A percentile compares a stretch with the other conserved stretches of the same genome.
These are phyloP conservation scores for Zostera marina DNA, from an alignment of 116 monocot genomes.

Conservation along the genomic window DNA sequence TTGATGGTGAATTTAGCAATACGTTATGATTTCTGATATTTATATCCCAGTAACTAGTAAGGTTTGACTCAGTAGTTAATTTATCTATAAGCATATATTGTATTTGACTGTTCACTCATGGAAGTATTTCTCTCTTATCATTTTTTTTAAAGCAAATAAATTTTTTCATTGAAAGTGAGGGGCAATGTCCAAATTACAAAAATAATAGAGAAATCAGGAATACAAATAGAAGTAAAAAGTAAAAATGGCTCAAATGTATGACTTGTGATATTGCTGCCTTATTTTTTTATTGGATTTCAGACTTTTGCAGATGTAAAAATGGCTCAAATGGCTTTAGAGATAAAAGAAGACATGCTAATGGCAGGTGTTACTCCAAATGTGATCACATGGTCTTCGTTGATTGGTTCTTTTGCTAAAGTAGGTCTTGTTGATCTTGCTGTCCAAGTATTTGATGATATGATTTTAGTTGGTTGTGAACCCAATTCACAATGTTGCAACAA, in stretches of 20 bases:
- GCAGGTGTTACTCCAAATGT: constrained; percentile 57
- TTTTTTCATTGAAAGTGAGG: too few relatives aligned
- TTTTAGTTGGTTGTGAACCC: constrained; percentile 58
- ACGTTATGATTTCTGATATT: not conserved
- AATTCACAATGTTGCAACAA: constrained; percentile 73
- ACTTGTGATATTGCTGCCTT: not conserved
- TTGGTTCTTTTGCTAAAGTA: constrained; percentile 59
- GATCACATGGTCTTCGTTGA: constrained; percentile 70
- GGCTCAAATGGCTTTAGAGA: constrained; percentile 63
- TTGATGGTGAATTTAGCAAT: not conserved
- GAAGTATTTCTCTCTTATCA: too few relatives aligned
- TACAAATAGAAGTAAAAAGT: too few relatives aligned
- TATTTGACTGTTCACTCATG: too few relatives aligned
- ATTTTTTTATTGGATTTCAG: constrained; percentile 16
- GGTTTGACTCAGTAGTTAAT: too few relatives aligned
- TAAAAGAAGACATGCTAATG: constrained; percentile 68
- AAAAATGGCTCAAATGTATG: too few relatives aligned
- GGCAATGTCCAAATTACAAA: too few relatives aligned
- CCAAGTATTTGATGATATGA: constrained; percentile 75
- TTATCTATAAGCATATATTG: too few relatives aligned
- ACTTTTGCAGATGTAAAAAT: constrained; percentile 79
- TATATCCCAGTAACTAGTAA: too few relatives aligned
- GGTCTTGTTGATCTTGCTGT: constrained; percentile 47
- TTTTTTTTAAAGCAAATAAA: too few relatives aligned
- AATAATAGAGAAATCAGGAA: too few relatives aligned